Base-by-base conservation (phyloP, 2,329 filamentous ascomycete species). In the Pyricularia pennisetigena region DNA sequence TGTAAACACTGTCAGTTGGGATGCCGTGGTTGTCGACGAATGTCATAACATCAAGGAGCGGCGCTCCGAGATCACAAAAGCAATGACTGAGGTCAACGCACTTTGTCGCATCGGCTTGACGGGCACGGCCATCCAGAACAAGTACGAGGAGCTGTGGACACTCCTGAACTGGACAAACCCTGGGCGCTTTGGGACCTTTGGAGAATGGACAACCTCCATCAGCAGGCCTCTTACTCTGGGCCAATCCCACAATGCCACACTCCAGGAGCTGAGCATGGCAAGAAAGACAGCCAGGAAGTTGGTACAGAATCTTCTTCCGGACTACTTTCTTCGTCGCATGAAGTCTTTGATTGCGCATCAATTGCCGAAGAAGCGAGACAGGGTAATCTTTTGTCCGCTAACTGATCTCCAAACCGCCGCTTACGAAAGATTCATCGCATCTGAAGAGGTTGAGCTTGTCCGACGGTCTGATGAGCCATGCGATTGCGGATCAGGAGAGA, bases 121-220 rank as follows among this genome's bases (percentile, higher is more conserved):
- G 0, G 95, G 95, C 1, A 99, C 95, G 0, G 94, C 94, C 0
- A 97, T 99, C 63, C 95, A 99, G 76, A 99, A 99, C 78, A 95
- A 92, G 72, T 99, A 99, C 76, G 93, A 97, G 75, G 95, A 99
- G 77, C 84, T 99, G 0, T 99, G 94, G 94, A 96, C 93, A 0
- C 82, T 99, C 0, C 82, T 99, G 2, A 97, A 99, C 76, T 99
- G 95, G 95, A 94, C 93, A 0, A 95, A 96, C 72, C 95, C 95
- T 0, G 94, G 93, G 0, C 79, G 84, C 64, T 85, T 89, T 68
- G 86, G 86, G 20, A 82, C 82, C 0, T 74, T 91, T 10, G 81
- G 85, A 5, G 90, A 91, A 61, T 99, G 95, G 95, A 90, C 88
- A 73, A 82, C 85, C 24, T 88, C 86, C 54, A 92, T 99, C 69